These are phyloP conservation scores for Lantana camara DNA, from an alignment of 257 asterid species.

Conservation along the genomic window DNA sequence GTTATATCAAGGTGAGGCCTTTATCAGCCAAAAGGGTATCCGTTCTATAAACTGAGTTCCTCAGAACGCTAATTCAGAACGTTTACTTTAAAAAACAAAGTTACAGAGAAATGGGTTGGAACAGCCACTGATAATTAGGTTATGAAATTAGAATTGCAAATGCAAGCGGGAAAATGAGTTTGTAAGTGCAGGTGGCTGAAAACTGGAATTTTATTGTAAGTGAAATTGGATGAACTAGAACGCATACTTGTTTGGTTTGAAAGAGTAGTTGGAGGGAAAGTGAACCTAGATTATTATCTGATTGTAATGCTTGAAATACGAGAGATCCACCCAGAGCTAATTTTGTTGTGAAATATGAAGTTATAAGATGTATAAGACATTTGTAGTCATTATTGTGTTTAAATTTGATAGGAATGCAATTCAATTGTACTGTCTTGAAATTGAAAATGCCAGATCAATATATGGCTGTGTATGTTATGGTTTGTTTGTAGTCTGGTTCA, in stretches of 20 bases:
- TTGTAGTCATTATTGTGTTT: background rate
- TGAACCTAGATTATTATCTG: too few species aligned
- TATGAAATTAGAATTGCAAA: background rate
- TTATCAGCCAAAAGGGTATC: background rate
- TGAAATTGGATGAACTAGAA: background rate
- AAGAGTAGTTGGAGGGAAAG: background rate
- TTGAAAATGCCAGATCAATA: too few species aligned
- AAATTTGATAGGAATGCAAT: background rate
- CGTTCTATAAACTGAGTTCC: constrained; percentile 10
- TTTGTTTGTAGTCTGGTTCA: background rate
- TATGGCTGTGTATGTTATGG: too few species aligned
- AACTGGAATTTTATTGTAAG: background rate
- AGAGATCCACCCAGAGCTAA: background rate
- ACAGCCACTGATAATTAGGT: background rate
- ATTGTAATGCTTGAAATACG: background rate
- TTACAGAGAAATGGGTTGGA: too few species aligned
- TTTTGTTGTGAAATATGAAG: background rate
- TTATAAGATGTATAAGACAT: too few species aligned
- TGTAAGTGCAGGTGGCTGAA: background rate
- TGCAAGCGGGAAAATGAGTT: too few species aligned
- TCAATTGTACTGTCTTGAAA: background rate
- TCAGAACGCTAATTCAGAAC: background rate
- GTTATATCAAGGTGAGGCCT: background rate
- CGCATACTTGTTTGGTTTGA: background rate
- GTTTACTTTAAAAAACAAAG: too few species aligned